phyloP scores from a whole-genome alignment of 257 asterid genomes.

The Vinca minor region DNA sequence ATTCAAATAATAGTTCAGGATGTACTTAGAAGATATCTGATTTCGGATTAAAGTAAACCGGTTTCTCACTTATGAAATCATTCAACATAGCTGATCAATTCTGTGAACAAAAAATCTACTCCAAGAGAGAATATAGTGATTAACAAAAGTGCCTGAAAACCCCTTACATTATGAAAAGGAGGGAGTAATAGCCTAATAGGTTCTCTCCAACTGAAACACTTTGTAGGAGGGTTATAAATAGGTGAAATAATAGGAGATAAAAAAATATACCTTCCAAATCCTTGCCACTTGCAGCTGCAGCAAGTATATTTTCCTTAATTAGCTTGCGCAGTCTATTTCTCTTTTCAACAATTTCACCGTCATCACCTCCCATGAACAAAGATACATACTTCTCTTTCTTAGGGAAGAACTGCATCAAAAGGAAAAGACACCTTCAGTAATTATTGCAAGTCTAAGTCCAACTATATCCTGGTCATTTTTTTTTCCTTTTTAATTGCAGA shows the following conservation, averaged over 20 bases:
- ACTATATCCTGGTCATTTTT: not conserved
- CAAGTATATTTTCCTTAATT: slow-evolving; percentile 68
- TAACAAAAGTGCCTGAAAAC: no score
- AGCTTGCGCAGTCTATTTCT: slow-evolving; percentile 56
- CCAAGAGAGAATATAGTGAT: no score
- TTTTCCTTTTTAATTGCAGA: no score
- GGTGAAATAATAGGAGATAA: not conserved
- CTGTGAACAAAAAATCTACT: not conserved
- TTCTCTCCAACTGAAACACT: no score
- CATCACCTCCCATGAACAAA: slow-evolving; percentile 76
- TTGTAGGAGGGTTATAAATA: not conserved
- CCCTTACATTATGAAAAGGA: no score
- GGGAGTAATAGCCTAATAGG: no score
- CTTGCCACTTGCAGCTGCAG: slow-evolving; percentile 96
- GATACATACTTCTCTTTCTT: slow-evolving; percentile 81
- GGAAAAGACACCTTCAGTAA: not conserved
- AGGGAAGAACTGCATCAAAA: slow-evolving; percentile 80
- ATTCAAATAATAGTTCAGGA: not conserved
- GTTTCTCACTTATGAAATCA: not conserved
- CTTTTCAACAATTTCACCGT: slow-evolving; percentile 55
- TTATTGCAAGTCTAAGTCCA: not conserved
- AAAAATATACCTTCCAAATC: slow-evolving; percentile 76
- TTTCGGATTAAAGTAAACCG: not conserved
- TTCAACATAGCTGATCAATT: not conserved
- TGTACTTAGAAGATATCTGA: not conserved